A percentile compares a stretch with the other conserved stretches of the same genome.
Conservation (phyloP, 2,329 filamentous ascomycete genomes). For the Fusarium duplospermum region DNA sequence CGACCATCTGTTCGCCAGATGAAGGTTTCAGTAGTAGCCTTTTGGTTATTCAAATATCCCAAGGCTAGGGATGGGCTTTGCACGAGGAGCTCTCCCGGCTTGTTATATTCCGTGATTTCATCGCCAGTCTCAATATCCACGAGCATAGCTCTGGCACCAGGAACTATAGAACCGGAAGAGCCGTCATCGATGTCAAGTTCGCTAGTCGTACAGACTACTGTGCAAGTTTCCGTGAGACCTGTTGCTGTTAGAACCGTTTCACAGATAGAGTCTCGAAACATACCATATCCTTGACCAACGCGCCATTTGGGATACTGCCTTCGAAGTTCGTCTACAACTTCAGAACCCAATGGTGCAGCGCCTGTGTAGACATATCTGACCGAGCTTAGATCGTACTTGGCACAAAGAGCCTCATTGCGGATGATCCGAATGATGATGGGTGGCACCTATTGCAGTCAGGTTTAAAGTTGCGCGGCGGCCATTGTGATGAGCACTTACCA, state of each 20-base stretch:
- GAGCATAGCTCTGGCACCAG: slow-evolving; percentile 73
- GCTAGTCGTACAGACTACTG: slow-evolving; percentile 72
- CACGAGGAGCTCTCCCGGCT: slow-evolving; percentile 82
- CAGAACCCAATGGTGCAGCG: not conserved
- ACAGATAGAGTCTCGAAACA: not conserved
- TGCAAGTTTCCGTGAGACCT: slow-evolving; percentile 77
- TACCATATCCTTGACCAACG: not conserved
- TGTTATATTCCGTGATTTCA: slow-evolving; percentile 72
- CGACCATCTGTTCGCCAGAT: slow-evolving; percentile 18
- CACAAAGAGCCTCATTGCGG: not conserved
- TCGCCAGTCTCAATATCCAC: slow-evolving; percentile 72
- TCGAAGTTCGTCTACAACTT: not conserved
- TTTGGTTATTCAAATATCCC: slow-evolving; percentile 84
- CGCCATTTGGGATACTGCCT: not conserved
- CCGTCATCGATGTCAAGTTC: slow-evolving; percentile 76
- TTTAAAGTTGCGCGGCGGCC: not conserved
- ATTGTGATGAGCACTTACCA: not conserved
- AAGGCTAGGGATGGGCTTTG: slow-evolving; percentile 77
- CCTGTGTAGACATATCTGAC: not conserved
- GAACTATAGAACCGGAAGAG: slow-evolving; percentile 77
- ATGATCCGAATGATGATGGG: not conserved
- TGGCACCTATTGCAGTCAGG: not conserved
- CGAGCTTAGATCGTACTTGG: not conserved
- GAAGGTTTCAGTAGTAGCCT: slow-evolving; percentile 48
- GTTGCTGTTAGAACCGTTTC: not conserved